These are phyloP conservation scores for Dovyalis caffra DNA, from an alignment of 345 rosid genomes.

Conservation along the genomic window DNA sequence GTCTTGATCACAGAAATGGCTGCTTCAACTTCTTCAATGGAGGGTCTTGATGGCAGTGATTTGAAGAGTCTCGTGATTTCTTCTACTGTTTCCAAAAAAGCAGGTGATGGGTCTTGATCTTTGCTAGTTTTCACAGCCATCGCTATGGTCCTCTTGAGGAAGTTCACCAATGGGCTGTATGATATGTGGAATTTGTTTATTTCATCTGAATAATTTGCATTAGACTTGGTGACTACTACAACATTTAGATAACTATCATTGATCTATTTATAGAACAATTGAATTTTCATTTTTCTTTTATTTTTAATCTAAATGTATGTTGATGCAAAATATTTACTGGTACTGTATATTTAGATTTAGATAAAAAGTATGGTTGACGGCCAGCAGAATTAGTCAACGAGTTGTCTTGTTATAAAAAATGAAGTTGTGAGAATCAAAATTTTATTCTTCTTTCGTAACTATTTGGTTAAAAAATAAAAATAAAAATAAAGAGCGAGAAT, in stretches of 20 bases:
- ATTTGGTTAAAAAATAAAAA: too few relatives aligned
- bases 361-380: too few relatives aligned
- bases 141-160: slow-evolving; percentile 13
- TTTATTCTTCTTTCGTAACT: too few relatives aligned
- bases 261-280: not conserved
- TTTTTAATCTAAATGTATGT: not conserved
- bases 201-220: not conserved
- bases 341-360: too few relatives aligned
- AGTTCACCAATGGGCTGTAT: not conserved
- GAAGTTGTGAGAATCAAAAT: too few relatives aligned
- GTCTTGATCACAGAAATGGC: slow-evolving; percentile 49
- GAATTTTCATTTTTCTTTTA: too few relatives aligned
- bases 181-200: not conserved
- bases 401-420: too few relatives aligned
- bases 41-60: slow-evolving; percentile 58
- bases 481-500: too few relatives aligned
- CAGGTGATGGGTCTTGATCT: slow-evolving; percentile 35
- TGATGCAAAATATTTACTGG: not conserved
- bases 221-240: not conserved
- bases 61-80: slow-evolving; percentile 55
- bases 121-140: slow-evolving; percentile 39
- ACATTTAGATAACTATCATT: not conserved
- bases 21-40: slow-evolving; percentile 59
- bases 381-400: too few relatives aligned
- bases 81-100: slow-evolving; percentile 37